Evolutionary conservation across 768 basidiomycete species (phyloP).

Genomic region (Kwoniella europaea): DNA sequence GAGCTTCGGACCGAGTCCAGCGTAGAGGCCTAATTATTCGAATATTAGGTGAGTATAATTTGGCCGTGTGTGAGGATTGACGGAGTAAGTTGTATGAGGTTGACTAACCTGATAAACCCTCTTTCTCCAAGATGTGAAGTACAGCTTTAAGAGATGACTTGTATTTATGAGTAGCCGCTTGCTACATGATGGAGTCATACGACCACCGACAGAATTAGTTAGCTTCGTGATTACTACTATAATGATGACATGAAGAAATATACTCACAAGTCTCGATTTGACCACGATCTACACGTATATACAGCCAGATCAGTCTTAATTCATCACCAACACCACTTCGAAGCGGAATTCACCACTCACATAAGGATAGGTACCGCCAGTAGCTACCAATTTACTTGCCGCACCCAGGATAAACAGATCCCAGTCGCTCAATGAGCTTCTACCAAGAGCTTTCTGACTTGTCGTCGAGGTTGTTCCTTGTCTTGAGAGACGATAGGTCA

Average conservation of each 20-base stretch:
- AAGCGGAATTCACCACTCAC: constrained; percentile 59
- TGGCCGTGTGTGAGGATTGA: too few relatives aligned
- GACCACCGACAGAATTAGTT: too few relatives aligned
- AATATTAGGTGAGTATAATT: too few relatives aligned
- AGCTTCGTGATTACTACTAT: too few relatives aligned
- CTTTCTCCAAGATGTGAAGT: constrained; percentile 74
- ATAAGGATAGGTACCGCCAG: constrained; percentile 74
- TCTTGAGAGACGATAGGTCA: constrained; percentile 67
- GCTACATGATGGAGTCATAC: constrained; percentile 47
- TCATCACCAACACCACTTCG: neutral
- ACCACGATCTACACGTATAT: constrained; percentile 51
- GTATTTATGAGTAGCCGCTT: constrained; percentile 71
- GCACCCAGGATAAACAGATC: constrained; percentile 97
- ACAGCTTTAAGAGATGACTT: constrained; percentile 77
- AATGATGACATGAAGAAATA: neutral
- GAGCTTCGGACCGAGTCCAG: constrained; percentile 84
- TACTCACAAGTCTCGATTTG: constrained; percentile 56
- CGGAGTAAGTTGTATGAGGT: neutral
- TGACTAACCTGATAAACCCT: constrained; percentile 61
- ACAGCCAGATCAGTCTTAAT: neutral
- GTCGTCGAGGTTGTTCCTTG: constrained; percentile 62
- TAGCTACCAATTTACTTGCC: constrained; percentile 76
- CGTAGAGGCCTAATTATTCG: constrained; percentile 70
- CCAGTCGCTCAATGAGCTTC: constrained; percentile 72
- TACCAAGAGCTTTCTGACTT: constrained; percentile 56